Evolutionary conservation across 2,329 filamentous ascomycete genomes (phyloP).

Genomic region (Neurospora crassa): DNA sequence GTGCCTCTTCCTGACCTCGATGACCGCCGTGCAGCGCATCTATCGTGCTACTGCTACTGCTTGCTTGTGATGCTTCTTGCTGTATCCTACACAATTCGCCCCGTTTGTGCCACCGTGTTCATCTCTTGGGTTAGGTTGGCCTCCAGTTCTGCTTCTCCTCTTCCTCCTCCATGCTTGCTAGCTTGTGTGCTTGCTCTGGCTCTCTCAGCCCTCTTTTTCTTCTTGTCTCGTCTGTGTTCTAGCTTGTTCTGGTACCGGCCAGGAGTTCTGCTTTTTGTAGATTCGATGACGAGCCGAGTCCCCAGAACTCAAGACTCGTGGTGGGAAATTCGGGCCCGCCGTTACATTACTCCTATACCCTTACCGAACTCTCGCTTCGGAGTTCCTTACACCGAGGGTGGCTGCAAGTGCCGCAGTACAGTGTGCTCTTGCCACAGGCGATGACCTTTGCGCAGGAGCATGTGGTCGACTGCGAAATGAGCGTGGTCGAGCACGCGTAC

Average conservation of each 20-base stretch:
- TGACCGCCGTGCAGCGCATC: not conserved
- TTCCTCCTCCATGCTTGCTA: not conserved
- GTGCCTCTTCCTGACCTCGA: not conserved
- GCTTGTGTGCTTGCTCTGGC: not conserved
- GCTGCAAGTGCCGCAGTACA: conserved; percentile 17
- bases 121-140: not conserved
- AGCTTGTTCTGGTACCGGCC: not conserved
- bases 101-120: not conserved
- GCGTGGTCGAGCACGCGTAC: conserved; percentile 17
- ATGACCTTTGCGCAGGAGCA: conserved; percentile 14
- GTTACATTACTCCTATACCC: not conserved
- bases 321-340: not conserved
- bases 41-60: not conserved
- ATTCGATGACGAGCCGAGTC: not conserved
- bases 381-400: conserved; percentile 17
- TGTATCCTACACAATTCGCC: not conserved
- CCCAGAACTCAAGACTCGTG: not conserved
- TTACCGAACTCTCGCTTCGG: conserved; percentile 8
- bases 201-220: not conserved
- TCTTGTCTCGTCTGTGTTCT: not conserved
- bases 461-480: conserved; percentile 17
- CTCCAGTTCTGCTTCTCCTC: not conserved
- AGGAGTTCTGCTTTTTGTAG: not conserved
- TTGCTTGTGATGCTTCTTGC: not conserved
- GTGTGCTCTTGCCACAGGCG: conserved; percentile 17